These are phyloP conservation scores for Incumbomyces lentus DNA, from an alignment of 2,329 filamentous ascomycete species.

Conservation along the genomic window DNA sequence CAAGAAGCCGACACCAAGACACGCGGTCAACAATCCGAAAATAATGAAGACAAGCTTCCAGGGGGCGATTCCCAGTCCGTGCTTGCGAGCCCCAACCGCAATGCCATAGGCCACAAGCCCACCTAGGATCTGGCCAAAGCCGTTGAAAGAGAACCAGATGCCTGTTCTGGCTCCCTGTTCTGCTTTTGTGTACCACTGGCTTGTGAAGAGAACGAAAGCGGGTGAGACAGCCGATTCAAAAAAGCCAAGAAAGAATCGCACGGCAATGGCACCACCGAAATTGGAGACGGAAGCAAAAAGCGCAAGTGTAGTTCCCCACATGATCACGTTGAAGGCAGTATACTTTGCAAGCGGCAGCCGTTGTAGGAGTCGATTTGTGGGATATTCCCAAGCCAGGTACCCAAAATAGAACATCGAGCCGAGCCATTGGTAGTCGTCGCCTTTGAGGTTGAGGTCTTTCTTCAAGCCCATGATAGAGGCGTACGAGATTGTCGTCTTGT, in stretches of 20 bases:
- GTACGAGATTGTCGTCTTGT: constrained; percentile 43
- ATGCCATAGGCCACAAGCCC: constrained; percentile 56
- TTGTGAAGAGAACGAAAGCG: constrained; percentile 57
- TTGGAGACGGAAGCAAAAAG: constrained; percentile 54
- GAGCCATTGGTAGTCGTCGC: constrained; percentile 43
- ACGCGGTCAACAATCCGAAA: constrained; percentile 43
- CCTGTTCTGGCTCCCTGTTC: constrained; percentile 55
- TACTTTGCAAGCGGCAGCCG: constrained; percentile 56
- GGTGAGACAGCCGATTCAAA: constrained; percentile 61
- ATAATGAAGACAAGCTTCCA: constrained; percentile 56
- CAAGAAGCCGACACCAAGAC: constrained; percentile 40
- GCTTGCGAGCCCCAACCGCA: constrained; percentile 42
- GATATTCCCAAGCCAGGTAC: constrained; percentile 52
- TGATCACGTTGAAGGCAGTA: constrained; percentile 52
- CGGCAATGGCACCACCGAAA: constrained; percentile 51
- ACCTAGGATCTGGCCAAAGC: constrained; percentile 53
- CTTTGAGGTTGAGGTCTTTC: constrained; percentile 33
- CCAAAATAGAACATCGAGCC: constrained; percentile 39
- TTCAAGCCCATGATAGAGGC: constrained; percentile 46
- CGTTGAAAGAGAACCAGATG: constrained; percentile 62
- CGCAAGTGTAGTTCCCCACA: constrained; percentile 51
- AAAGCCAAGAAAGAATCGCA: constrained; percentile 58
- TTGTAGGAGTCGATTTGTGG: constrained; percentile 55
- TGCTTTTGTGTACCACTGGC: constrained; percentile 61
- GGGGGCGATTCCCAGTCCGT: constrained; percentile 49